Evolutionary conservation across 345 rosid genomes (phyloP).

Genomic region (Euphorbia lathyris): DNA sequence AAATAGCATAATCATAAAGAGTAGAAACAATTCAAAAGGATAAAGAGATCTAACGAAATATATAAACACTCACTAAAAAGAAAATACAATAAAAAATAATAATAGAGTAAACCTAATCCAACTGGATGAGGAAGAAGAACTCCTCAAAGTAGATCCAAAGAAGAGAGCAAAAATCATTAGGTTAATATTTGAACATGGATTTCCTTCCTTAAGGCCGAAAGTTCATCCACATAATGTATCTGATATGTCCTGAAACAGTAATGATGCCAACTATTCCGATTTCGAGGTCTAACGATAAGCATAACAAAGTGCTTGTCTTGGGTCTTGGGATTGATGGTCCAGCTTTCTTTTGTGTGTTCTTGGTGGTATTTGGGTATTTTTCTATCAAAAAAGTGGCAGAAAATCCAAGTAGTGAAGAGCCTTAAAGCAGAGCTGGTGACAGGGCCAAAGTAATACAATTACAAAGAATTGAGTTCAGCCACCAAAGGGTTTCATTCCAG

Average conservation of each 20-base stretch:
- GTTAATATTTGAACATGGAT: too few species aligned
- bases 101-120: too few species aligned
- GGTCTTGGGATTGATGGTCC: slow-evolving; percentile 79
- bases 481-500: slow-evolving; percentile 83
- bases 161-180: too few species aligned
- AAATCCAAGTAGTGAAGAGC: slow-evolving; percentile 44
- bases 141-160: too few species aligned
- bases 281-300: slow-evolving; percentile 40
- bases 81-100: too few species aligned
- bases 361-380: slow-evolving; percentile 57
- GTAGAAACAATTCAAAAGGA: too few species aligned
- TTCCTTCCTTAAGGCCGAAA: slow-evolving; percentile 43
- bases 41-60: too few species aligned
- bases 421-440: slow-evolving; percentile 63
- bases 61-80: too few species aligned
- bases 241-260: slow-evolving; percentile 44
- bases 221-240: slow-evolving; percentile 72
- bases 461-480: slow-evolving; percentile 67
- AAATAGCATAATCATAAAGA: too few species aligned
- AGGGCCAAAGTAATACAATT: slow-evolving; percentile 65
- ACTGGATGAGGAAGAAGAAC: too few species aligned
- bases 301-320: slow-evolving; percentile 46
- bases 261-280: slow-evolving; percentile 33
- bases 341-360: slow-evolving; percentile 57
- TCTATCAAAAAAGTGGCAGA: slow-evolving; percentile 61